phyloP scores from a whole-genome alignment of 2,329 filamentous ascomycete genomes.

The Pseudocercospora fuligena region DNA sequence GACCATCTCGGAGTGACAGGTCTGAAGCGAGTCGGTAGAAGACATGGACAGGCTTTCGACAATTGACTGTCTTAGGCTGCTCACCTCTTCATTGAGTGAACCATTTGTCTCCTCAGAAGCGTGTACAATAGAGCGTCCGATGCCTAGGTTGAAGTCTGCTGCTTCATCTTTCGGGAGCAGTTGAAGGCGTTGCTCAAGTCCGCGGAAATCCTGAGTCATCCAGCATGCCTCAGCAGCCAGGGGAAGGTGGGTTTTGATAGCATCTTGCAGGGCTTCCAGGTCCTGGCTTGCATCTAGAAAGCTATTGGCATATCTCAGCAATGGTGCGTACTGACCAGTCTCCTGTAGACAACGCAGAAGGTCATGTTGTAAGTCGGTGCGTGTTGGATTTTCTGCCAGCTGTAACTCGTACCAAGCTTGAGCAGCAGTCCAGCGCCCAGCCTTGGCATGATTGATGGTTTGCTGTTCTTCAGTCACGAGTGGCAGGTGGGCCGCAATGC shows the following conservation, averaged over 20 bases:
- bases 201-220: slow-evolving; percentile 82
- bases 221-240: slow-evolving; percentile 91
- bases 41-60: slow-evolving; percentile 76
- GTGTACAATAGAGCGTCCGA: slow-evolving; percentile 72
- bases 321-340: slow-evolving; percentile 77
- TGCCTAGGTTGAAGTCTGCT: slow-evolving; percentile 77
- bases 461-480: slow-evolving; percentile 92
- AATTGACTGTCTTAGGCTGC: slow-evolving; percentile 69
- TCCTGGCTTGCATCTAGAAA: slow-evolving; percentile 52
- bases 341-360: slow-evolving; percentile 88
- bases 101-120: slow-evolving; percentile 54
- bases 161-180: slow-evolving; percentile 44
- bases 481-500: slow-evolving; percentile 84
- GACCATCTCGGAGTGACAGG: slow-evolving; percentile 82
- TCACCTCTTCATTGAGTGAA: slow-evolving; percentile 63
- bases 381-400: slow-evolving; percentile 76
- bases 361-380: slow-evolving; percentile 78
- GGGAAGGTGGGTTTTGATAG: slow-evolving; percentile 56
- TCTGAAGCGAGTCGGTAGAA: slow-evolving; percentile 77
- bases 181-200: slow-evolving; percentile 66
- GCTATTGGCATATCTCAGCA: slow-evolving; percentile 84
- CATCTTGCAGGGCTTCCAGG: background rate
- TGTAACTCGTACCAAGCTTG: slow-evolving; percentile 98
- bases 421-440: slow-evolving; percentile 89
- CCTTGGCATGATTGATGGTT: slow-evolving; percentile 88